Base-by-base conservation (phyloP, 805 yeast genomes). In the Sporopachydermia quercuum region DNA sequence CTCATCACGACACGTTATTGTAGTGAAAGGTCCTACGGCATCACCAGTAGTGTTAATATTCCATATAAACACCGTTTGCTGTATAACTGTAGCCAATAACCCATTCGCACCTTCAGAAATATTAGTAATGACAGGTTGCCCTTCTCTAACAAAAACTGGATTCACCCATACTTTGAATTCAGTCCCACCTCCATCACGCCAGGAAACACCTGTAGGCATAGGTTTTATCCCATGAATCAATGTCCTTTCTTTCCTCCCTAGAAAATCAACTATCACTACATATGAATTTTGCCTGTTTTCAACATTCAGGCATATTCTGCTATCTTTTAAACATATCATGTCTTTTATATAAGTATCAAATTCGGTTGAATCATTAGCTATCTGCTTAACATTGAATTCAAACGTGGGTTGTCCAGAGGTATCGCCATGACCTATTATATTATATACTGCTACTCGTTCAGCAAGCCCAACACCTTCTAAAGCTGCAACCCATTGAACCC, bases 101-200 rank as follows among this genome's bases (percentile, higher is more conserved):
- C 30, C 30, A 23, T n/a, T 23, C 13, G 30, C 8, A 8, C 30
- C 30, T n/a, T 23, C 30, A 23, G 30, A 8, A 8, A 23, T 23
- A 23, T 8, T 23, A n/a, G 30, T n/a, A 8, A 23, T 23, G 8
- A 8, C 13, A n/a, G 30, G 13, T n/a, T 8, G 30, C 8, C 13
- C n/a, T 8, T 23, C 30, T 23, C 30, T 8, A 8, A 23, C 30
- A 23, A 23, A 23, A 8, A 23, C 30, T n/a, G 30, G 30, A 23
- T 23, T 23, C 30, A 23, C n/a, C 30, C 30, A 23, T 23, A 23
- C 30, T 23, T 23, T 23, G 30, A 23, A 23, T 23, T n/a, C 30
- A 8, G 30, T n/a, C 13, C 30, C 30, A 23, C 30, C n/a, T 8
- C 8, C 13, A n/a, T n/a, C n/a, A 8, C 30, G 30, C 30, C 30